phyloP scores from a whole-genome alignment of 352 stramenopile species.

The Phytophthora constricta region DNA sequence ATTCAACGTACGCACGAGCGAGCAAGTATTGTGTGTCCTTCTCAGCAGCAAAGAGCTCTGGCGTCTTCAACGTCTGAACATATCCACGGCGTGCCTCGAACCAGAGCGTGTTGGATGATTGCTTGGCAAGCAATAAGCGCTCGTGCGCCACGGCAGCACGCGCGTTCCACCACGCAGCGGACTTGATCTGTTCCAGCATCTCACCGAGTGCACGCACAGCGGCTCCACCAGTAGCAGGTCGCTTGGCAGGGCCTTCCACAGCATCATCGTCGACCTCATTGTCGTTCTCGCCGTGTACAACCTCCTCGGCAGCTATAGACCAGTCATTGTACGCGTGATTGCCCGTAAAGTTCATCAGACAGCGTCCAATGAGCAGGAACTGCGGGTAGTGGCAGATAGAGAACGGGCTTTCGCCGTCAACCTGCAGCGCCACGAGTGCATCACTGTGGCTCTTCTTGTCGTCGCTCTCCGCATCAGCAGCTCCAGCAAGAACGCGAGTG shows the following conservation, averaged over 20 bases:
- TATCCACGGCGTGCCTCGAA: conserved; percentile 73
- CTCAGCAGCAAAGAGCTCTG: conserved; percentile 48
- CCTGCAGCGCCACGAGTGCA: conserved; percentile 69
- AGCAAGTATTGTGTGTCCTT: conserved; percentile 61
- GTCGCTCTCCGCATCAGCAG: conserved; percentile 25
- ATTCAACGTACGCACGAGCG: conserved; percentile 91
- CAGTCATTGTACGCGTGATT: conserved; percentile 70
- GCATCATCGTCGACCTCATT: conserved; percentile 56
- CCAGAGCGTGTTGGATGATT: conserved; percentile 80
- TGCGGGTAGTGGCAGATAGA: conserved; percentile 81
- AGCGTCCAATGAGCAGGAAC: conserved; percentile 70
- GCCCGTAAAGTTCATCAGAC: conserved; percentile 68
- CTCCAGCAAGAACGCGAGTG: conserved; percentile 39
- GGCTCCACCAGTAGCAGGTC: conserved; percentile 34
- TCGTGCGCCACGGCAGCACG: conserved; percentile 77
- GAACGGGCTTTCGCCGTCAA: conserved; percentile 81
- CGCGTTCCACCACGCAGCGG: conserved; percentile 76
- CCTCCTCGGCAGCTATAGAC: conserved; percentile 55
- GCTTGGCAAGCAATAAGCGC: conserved; percentile 67
- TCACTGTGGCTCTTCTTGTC: conserved; percentile 61
- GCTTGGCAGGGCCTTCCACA: conserved; percentile 33
- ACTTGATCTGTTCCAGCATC: conserved; percentile 47
- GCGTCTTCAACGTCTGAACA: conserved; percentile 44
- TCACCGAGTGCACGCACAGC: conserved; percentile 30
- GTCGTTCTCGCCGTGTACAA: conserved; percentile 39